phyloP scores from a whole-genome alignment of 164 flowering plant genomes.

The Sextonia rubra region DNA sequence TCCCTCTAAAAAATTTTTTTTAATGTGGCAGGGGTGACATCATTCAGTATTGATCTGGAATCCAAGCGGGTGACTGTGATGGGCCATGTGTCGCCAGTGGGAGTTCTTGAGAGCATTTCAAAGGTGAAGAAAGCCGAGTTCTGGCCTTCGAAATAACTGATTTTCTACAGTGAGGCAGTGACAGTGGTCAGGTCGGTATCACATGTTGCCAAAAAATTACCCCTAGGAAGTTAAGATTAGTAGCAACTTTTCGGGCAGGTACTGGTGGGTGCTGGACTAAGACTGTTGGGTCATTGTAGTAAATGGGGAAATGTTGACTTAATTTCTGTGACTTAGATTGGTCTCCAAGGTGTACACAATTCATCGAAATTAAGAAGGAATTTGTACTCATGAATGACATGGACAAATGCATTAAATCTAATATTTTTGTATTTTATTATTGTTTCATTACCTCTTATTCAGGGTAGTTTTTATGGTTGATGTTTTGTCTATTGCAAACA shows the following conservation, averaged over 20 bases:
- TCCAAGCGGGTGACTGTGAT: slow-evolving; percentile 74
- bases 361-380: background rate
- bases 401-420: background rate
- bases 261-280: background rate
- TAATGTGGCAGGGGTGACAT: slow-evolving; percentile 63
- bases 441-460: no score
- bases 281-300: background rate
- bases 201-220: background rate
- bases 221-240: background rate
- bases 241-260: background rate
- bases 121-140: slow-evolving; percentile 82
- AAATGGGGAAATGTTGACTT: background rate
- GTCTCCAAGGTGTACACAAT: background rate
- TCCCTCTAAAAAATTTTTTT: background rate
- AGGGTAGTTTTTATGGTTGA: no score
- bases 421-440: no score
- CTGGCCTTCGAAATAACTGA: slow-evolving; percentile 30
- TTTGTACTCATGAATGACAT: background rate
- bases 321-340: no score
- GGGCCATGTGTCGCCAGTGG: slow-evolving; percentile 75
- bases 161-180: background rate
- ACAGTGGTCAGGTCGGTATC: background rate
- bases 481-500: no score
- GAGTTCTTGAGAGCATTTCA: slow-evolving; percentile 72
- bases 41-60: slow-evolving; percentile 78